Percentiles rank a stretch among this genome's conserved stretches.
phyloP scores from a whole-genome alignment of 1,284 basidiomycete genomes.

The Golubevia pallescens region DNA sequence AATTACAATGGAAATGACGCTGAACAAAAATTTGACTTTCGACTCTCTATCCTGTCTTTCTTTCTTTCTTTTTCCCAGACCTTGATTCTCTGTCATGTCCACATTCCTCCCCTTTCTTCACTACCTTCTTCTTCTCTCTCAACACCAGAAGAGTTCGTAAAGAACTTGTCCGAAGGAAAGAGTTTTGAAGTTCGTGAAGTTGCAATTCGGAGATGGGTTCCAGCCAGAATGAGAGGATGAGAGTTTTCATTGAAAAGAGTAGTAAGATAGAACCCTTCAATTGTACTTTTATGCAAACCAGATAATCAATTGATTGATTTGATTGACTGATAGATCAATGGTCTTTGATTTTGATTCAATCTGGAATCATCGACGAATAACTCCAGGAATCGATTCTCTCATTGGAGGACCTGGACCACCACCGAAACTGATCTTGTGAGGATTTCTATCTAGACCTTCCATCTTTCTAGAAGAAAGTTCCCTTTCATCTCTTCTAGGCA shows the following conservation, averaged over 20 bases:
- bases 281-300: background rate
- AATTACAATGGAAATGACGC: background rate
- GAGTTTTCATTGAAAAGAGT: background rate
- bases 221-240: slow-evolving; percentile 81
- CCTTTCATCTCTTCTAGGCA: no score
- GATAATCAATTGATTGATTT: slow-evolving; percentile 2
- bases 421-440: no score
- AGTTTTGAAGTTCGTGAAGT: slow-evolving; percentile 78
- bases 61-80: slow-evolving; percentile 20
- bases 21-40: background rate
- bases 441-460: no score
- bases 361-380: background rate
- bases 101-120: slow-evolving; percentile 35
- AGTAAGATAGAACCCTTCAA: background rate
- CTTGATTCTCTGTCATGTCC: slow-evolving; percentile 50
- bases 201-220: slow-evolving; percentile 82
- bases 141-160: slow-evolving; percentile 67
- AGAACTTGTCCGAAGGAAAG: slow-evolving; percentile 71
- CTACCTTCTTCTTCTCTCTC: slow-evolving; percentile 19
- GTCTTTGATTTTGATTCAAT: no score
- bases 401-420: no score
- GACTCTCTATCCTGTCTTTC: background rate
- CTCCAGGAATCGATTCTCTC: no score
- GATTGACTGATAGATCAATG: no score
- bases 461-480: no score